These are phyloP conservation scores for Hanseniaspora occidentalis DNA, from an alignment of 805 yeast genomes.

Conservation along the genomic window DNA sequence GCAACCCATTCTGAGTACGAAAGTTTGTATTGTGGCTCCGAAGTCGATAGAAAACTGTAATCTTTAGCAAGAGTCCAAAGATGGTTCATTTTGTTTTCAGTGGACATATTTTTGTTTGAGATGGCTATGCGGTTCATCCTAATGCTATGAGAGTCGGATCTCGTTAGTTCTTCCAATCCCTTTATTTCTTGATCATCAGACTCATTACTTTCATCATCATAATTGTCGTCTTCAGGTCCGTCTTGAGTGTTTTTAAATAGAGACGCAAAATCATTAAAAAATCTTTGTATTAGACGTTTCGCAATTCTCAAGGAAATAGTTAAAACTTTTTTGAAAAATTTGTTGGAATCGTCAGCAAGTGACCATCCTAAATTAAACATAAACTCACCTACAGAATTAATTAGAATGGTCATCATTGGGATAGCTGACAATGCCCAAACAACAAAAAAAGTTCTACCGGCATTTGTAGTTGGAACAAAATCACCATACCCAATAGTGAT, in stretches of 20 bases:
- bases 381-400: slow-evolving; percentile 60
- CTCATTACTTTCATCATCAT: too few relatives aligned
- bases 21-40: slow-evolving; percentile 11
- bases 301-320: not conserved
- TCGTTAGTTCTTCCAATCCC: too few relatives aligned
- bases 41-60: slow-evolving; percentile 13
- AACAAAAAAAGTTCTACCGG: slow-evolving; percentile 63
- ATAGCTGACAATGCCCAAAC: slow-evolving; percentile 75
- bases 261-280: not conserved
- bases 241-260: not conserved
- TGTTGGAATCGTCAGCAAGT: slow-evolving; percentile 7
- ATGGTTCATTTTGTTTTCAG: not conserved
- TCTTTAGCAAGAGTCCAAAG: slow-evolving; percentile 7
- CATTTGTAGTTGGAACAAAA: slow-evolving; percentile 44
- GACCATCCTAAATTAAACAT: slow-evolving; percentile 24
- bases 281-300: not conserved
- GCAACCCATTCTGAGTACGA: slow-evolving; percentile 17
- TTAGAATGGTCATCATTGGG: slow-evolving; percentile 75
- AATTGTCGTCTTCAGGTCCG: slow-evolving; percentile 2
- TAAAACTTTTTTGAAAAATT: not conserved
- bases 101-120: slow-evolving; percentile 7
- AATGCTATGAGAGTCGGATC: not conserved
- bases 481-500: slow-evolving; percentile 83
- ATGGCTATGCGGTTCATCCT: not conserved
- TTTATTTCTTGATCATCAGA: too few relatives aligned